Percentiles rank a stretch among this genome's conserved stretches.
phyloP scores from a whole-genome alignment of 169 alveolate species.

The Pseudocohnilembus persalinus region DNA sequence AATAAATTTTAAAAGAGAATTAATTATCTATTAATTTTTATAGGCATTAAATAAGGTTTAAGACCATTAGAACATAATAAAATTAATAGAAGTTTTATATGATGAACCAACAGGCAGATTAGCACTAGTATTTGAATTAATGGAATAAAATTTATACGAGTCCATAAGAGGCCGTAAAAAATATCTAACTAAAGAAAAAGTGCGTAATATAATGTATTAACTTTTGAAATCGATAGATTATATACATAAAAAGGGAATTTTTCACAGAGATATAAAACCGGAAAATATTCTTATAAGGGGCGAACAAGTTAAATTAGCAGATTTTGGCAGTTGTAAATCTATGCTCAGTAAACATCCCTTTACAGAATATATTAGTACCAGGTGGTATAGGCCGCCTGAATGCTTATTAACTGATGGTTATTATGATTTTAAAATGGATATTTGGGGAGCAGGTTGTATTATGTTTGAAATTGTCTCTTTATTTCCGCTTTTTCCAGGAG shows the following conservation, averaged over 20 bases:
- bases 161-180: constrained; percentile 30
- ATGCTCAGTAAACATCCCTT: constrained; percentile 82
- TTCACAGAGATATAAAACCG: constrained; percentile 91
- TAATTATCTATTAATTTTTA: not conserved
- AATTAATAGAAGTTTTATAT: constrained; percentile 83
- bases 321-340: constrained; percentile 87
- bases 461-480: constrained; percentile 87
- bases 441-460: constrained; percentile 94
- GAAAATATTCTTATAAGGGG: constrained; percentile 85
- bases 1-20: too few species aligned
- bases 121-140: constrained; percentile 89
- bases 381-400: constrained; percentile 95
- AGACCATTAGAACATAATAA: constrained; percentile 86
- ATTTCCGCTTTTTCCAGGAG: constrained; percentile 92
- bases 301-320: constrained; percentile 84
- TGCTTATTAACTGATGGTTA: constrained; percentile 91
- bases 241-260: constrained; percentile 91
- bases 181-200: not conserved
- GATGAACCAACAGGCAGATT: constrained; percentile 92
- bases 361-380: constrained; percentile 90
- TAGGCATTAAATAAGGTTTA: constrained; percentile 83
- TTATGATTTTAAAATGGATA: constrained; percentile 90
- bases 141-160: constrained; percentile 84
- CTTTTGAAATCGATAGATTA: constrained; percentile 86
- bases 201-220: constrained; percentile 54